Evolutionary conservation across 2,329 filamentous ascomycete genomes (phyloP).

Genomic region (Xylariaceae sp.): DNA sequence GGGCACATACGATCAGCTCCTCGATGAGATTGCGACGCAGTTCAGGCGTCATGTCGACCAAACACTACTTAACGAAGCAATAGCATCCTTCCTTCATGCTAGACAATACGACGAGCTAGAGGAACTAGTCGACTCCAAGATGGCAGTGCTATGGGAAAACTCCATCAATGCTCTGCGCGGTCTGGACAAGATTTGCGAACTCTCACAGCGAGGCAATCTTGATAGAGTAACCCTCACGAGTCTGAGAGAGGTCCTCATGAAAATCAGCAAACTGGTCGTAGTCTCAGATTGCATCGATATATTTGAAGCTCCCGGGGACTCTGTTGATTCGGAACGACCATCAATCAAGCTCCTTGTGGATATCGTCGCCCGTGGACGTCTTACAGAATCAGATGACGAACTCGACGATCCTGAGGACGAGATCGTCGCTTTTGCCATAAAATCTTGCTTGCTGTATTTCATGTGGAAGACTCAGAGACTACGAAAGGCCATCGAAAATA

Average conservation of each 20-base stretch:
- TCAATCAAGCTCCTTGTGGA: conserved; percentile 68
- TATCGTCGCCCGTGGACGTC: conserved; percentile 70
- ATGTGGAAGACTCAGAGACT: conserved; percentile 81
- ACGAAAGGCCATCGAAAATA: conserved; percentile 50
- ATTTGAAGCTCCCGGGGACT: conserved; percentile 60
- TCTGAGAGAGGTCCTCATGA: conserved; percentile 69
- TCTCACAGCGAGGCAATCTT: conserved; percentile 68
- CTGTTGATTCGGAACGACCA: conserved; percentile 44
- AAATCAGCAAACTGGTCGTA: conserved; percentile 75
- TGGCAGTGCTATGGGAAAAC: conserved; percentile 83
- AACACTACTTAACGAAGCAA: conserved; percentile 78
- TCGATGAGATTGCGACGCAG: conserved; percentile 91
- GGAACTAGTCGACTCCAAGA: conserved; percentile 76
- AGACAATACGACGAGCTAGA: conserved; percentile 83
- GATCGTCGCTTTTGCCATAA: conserved; percentile 71
- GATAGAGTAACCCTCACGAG: conserved; percentile 61
- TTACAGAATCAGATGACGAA: conserved; percentile 64
- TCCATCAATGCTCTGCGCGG: conserved; percentile 68
- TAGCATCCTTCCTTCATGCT: conserved; percentile 77
- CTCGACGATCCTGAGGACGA: conserved; percentile 76
- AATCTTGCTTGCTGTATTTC: conserved; percentile 80
- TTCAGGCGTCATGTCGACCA: conserved; percentile 91
- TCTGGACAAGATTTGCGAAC: conserved; percentile 66
- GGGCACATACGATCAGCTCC: conserved; percentile 70
- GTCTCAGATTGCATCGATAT: conserved; percentile 74